phyloP scores from a whole-genome alignment of 2,329 filamentous ascomycete genomes.

The Colletotrichum destructivum region DNA sequence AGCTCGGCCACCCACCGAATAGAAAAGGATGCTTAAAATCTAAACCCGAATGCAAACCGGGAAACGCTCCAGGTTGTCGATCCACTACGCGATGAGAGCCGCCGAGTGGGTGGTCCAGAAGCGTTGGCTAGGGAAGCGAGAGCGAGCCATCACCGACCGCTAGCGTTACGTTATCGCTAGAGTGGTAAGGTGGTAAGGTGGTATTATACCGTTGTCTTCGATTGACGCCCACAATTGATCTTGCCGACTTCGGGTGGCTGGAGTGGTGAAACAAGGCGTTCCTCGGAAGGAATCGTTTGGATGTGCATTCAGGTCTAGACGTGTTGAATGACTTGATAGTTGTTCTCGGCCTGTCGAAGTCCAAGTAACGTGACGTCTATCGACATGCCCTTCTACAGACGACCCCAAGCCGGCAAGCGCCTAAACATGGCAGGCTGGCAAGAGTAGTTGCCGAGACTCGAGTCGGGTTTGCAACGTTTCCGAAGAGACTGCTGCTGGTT shows the following conservation, averaged over 20 bases:
- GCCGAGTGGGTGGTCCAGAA: constrained; percentile 16
- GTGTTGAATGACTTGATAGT: background rate
- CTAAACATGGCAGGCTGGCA: background rate
- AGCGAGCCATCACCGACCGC: constrained; percentile 23
- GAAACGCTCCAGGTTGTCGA: constrained; percentile 27
- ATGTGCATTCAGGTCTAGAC: constrained; percentile 5
- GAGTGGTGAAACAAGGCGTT: constrained; percentile 32
- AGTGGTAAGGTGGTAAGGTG: constrained; percentile 30
- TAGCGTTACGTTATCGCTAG: constrained; percentile 32
- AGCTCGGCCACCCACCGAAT: constrained; percentile 16
- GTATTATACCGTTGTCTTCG: background rate
- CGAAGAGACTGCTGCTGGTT: background rate
- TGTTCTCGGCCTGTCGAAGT: constrained; percentile 12
- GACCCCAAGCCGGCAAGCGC: background rate
- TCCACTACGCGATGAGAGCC: constrained; percentile 20
- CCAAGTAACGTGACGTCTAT: constrained; percentile 20
- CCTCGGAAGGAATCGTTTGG: background rate
- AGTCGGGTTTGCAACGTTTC: background rate
- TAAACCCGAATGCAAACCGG: constrained; percentile 29
- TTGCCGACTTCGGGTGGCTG: constrained; percentile 19
- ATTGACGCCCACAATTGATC: constrained; percentile 16
- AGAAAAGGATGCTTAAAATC: constrained; percentile 30
- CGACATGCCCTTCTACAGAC: constrained; percentile 1
- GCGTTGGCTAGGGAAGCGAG: constrained; percentile 21
- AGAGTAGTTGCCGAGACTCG: background rate